phyloP scores from a whole-genome alignment of 2,329 filamentous ascomycete species.

The Pseudophaeomoniella oleicola region DNA sequence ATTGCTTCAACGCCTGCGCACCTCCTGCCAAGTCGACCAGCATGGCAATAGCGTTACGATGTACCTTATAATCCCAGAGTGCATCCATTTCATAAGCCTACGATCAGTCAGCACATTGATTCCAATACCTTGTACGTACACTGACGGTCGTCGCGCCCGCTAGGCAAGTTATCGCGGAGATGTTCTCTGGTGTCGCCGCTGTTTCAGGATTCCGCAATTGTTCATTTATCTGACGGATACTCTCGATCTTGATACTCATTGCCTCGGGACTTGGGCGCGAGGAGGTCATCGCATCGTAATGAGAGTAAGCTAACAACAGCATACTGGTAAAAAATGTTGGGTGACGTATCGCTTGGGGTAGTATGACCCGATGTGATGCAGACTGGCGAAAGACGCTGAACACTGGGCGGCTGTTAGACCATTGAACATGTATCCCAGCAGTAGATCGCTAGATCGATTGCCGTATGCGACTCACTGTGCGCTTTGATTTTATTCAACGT shows the following conservation, averaged over 20 bases:
- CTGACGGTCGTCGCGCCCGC: background rate
- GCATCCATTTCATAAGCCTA: background rate
- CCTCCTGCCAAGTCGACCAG: background rate
- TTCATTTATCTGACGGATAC: background rate
- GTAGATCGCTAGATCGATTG: background rate
- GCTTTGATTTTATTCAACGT: background rate
- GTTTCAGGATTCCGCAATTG: background rate
- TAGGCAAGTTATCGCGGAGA: background rate
- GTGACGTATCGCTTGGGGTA: background rate
- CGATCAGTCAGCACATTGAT: no score
- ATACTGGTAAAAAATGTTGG: background rate
- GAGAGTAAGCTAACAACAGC: background rate
- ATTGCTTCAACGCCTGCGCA: background rate
- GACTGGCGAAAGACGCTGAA: background rate
- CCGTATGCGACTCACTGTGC: background rate
- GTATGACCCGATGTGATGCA: background rate
- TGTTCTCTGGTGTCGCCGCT: background rate
- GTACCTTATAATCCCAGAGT: background rate
- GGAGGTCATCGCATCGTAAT: background rate
- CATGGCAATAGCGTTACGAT: background rate
- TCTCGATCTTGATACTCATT: background rate
- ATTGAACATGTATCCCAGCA: no score
- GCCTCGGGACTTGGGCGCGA: background rate
- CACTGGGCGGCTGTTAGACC: no score
- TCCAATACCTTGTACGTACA: no score